phyloP scores from a whole-genome alignment of 2,329 filamentous ascomycete genomes.

The Venturia pyrina region DNA sequence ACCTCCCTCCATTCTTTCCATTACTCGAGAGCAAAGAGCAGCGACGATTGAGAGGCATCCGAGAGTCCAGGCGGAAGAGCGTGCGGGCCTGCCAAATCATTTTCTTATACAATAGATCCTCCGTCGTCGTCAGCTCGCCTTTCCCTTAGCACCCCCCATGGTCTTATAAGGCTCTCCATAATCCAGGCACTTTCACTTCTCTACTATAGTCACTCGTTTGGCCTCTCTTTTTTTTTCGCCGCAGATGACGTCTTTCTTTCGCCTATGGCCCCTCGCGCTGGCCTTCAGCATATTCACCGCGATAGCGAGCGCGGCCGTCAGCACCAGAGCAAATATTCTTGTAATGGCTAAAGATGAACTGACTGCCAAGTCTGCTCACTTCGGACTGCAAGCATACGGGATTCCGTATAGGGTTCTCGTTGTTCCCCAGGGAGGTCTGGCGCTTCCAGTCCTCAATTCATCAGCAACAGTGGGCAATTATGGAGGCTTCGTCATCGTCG shows the following conservation, averaged over 20 bases:
- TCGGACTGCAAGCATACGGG: conserved; percentile 50
- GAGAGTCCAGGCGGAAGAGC: background rate
- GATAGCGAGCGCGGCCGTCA: background rate
- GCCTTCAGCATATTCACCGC: background rate
- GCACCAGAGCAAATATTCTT: conserved; percentile 35
- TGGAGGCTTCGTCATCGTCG: conserved; percentile 47
- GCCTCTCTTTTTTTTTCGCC: background rate
- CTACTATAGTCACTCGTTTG: background rate
- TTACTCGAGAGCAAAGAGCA: background rate
- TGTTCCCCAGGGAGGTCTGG: conserved; percentile 43
- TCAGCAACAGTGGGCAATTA: conserved; percentile 43
- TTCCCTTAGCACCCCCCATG: background rate
- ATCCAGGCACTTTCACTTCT: background rate
- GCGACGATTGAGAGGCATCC: background rate
- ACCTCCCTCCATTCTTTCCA: background rate
- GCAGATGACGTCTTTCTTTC: background rate
- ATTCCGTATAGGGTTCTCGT: conserved; percentile 47
- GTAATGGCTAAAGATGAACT: conserved; percentile 44
- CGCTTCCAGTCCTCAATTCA: conserved; percentile 43
- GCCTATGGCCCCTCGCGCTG: background rate
- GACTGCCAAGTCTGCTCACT: conserved; percentile 39
- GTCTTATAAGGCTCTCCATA: conserved; percentile 1
- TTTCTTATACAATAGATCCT: background rate
- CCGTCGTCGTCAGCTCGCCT: background rate
- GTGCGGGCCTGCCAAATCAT: background rate